Conservation (phyloP, 2,329 filamentous ascomycete genomes). For the Lachnellula hyalina region DNA sequence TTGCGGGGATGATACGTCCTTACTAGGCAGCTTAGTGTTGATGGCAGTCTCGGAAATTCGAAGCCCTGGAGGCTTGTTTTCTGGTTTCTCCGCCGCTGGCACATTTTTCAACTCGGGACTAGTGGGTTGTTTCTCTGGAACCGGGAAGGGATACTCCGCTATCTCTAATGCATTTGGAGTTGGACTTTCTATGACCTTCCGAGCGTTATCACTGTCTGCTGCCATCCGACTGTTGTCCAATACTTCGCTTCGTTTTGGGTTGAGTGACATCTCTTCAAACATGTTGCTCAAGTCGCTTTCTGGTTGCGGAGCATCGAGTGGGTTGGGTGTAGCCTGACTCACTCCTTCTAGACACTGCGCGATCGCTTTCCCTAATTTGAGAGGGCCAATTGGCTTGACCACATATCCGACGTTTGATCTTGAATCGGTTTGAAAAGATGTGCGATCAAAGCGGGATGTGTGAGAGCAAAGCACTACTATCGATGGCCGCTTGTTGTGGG, state of each 20-base stretch:
- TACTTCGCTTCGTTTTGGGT: slow-evolving; percentile 22
- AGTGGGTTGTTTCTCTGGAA: neutral
- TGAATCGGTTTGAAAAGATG: slow-evolving; percentile 4
- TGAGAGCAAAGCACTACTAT: slow-evolving; percentile 30
- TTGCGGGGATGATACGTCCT: neutral
- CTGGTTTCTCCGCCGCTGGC: neutral
- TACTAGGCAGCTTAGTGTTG: neutral
- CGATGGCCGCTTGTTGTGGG: slow-evolving; percentile 12
- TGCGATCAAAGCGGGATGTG: slow-evolving; percentile 21
- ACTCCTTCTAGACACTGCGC: slow-evolving; percentile 22
- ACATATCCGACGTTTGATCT: slow-evolving; percentile 27
- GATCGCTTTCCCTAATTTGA: slow-evolving; percentile 30
- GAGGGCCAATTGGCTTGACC: slow-evolving; percentile 29
- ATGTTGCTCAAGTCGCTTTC: slow-evolving; percentile 23
- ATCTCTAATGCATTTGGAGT: slow-evolving; percentile 28
- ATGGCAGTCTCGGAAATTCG: neutral
- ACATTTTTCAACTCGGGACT: neutral
- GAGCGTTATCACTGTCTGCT: slow-evolving; percentile 28
- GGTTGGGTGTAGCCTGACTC: slow-evolving; percentile 14
- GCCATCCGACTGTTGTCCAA: slow-evolving; percentile 31
- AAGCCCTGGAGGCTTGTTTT: neutral
- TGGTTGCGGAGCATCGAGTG: slow-evolving; percentile 8
- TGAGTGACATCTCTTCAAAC: slow-evolving; percentile 26
- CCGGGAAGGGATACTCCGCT: slow-evolving; percentile 29
- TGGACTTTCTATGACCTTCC: slow-evolving; percentile 29